Evolutionary conservation across 2,329 filamentous ascomycete species (phyloP), one percentile per base, ranked within the genome.

Genomic region (Trichoderma koningiopsis): DNA sequence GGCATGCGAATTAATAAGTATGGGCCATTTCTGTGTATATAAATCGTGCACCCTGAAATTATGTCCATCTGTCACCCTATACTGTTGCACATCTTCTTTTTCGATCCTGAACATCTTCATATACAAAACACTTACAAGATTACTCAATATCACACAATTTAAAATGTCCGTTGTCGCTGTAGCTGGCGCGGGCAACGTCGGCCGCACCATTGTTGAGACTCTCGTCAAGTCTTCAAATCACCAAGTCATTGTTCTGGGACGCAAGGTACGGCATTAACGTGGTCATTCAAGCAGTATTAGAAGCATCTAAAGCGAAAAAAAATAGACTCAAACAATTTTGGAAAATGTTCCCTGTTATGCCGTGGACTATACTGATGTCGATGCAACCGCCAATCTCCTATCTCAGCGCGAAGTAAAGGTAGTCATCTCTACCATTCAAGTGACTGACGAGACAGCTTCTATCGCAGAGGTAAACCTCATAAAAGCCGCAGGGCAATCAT

Each of bases 141-240:
- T 16, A 52, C 37, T 10, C 27, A 5, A 35, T 40, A 40, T 16
- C 6, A 43, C 16, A 43, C 16, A 43, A 3, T 11, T 14, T 14
- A 24, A 43, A 14, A 65, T 67, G 37, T 78, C 85, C n/a, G 81
- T 29, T 24, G 7, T 56, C 40, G 61, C 52, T 56, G 61, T 65
- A 1, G 61, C 81, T 7, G 83, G 83, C 59, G 83, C 80, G 0
- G 83, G 83, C 27, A 77, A 77, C n/a, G 75, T 85, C 3, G 83
- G 83, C 11, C 79, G 77, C 27, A 81, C 82, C 2, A 76, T 86
- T 49, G 80, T 85, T 24, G 83, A 85, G 29, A 79, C 77, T 27
- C 71, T 85, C 14, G 72, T 71, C 16, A 75, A 73, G 49, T 75
- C 71, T 24, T 75, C 65, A 59, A 78, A 79, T 55, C 77, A 83